A percentile compares a stretch with the other conserved stretches of the same genome.
These are phyloP conservation scores for Pleurotus sapidus DNA, from an alignment of 768 basidiomycete species.

Conservation along the genomic window DNA sequence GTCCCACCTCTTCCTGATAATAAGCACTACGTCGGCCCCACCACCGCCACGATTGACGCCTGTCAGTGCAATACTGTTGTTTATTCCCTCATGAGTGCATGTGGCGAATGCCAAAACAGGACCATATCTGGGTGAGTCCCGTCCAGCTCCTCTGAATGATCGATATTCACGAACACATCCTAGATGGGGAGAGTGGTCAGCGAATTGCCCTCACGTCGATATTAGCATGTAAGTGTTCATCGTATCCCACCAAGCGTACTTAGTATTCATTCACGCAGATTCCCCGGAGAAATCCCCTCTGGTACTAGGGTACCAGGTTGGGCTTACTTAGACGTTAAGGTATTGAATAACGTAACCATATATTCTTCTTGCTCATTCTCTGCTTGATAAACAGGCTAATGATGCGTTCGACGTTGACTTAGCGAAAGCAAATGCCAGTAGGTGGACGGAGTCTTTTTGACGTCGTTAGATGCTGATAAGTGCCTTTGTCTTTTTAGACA, in stretches of 20 bases:
- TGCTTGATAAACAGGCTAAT: background rate
- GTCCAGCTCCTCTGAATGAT: background rate
- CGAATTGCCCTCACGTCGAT: slow-evolving; percentile 16
- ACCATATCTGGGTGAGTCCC: slow-evolving; percentile 26
- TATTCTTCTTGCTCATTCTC: background rate
- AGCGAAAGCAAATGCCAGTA: slow-evolving; percentile 7
- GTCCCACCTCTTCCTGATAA: slow-evolving; percentile 20
- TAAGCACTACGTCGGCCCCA: slow-evolving; percentile 24
- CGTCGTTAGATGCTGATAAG: background rate
- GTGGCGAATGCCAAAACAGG: slow-evolving; percentile 38
- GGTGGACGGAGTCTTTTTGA: background rate
- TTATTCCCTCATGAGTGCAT: slow-evolving; percentile 40
- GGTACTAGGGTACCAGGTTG: slow-evolving; percentile 21
- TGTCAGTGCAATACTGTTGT: slow-evolving; percentile 45
- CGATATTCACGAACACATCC: too few relatives aligned
- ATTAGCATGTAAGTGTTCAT: slow-evolving; percentile 9
- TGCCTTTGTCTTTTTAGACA: background rate
- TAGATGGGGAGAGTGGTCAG: slow-evolving; percentile 19
- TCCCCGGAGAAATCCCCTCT: slow-evolving; percentile 18
- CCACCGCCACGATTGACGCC: slow-evolving; percentile 16
- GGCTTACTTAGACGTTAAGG: slow-evolving; percentile 23
- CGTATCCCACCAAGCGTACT: background rate
- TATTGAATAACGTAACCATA: background rate
- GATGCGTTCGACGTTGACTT: background rate
- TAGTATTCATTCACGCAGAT: slow-evolving; percentile 8